These are phyloP conservation scores for Salix dunnii DNA, from an alignment of 345 rosid genomes.

Conservation along the genomic window DNA sequence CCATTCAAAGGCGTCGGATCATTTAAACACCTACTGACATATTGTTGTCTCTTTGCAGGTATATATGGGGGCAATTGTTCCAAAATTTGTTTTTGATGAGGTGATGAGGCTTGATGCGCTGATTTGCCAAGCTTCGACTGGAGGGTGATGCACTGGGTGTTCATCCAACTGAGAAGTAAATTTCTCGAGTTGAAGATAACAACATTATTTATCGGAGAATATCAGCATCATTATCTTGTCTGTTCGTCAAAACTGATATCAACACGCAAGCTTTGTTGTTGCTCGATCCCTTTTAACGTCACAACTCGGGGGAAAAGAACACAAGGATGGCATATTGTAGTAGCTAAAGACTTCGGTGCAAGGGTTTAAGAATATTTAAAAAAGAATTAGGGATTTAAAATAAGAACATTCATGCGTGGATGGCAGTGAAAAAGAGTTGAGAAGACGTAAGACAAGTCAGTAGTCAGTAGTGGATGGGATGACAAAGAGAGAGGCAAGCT, in stretches of 20 bases:
- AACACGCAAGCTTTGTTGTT: neutral
- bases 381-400: too few relatives aligned
- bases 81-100: constrained; percentile 89
- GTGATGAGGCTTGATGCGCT: too few relatives aligned
- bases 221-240: neutral
- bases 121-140: too few relatives aligned
- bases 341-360: too few relatives aligned
- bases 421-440: too few relatives aligned
- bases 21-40: neutral
- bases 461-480: too few relatives aligned
- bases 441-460: too few relatives aligned
- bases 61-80: constrained; percentile 98
- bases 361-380: too few relatives aligned
- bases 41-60: constrained; percentile 52
- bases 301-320: neutral
- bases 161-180: neutral
- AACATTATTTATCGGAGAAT: neutral
- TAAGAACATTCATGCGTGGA: too few relatives aligned
- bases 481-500: too few relatives aligned
- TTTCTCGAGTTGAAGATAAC: neutral
- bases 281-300: too few relatives aligned
- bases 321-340: neutral
- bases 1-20: constrained; percentile 57
- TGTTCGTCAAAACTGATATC: neutral
- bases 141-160: neutral